These are phyloP conservation scores for Calonectria pteridis DNA, from an alignment of 2,329 filamentous ascomycete species.

Conservation along the genomic window DNA sequence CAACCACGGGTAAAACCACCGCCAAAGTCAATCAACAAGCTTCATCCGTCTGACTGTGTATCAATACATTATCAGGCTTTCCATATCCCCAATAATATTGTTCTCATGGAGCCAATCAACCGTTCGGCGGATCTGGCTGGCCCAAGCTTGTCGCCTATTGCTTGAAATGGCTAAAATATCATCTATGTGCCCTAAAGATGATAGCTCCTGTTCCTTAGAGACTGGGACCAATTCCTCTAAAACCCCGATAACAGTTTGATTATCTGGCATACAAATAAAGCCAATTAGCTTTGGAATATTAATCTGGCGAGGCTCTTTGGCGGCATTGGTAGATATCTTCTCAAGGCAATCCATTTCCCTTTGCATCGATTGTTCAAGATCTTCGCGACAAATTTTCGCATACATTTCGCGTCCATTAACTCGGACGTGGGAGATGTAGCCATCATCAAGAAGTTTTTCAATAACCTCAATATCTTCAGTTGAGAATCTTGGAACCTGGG, in stretches of 20 bases:
- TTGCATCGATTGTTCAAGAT: background rate
- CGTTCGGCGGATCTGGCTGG: background rate
- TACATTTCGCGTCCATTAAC: background rate
- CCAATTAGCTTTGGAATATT: background rate
- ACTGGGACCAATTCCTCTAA: background rate
- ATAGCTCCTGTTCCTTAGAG: background rate
- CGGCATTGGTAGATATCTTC: background rate
- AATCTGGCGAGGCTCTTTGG: background rate
- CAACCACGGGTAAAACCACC: background rate
- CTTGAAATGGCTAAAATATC: background rate
- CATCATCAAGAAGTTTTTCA: background rate
- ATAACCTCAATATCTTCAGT: background rate
- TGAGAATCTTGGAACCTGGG: background rate
- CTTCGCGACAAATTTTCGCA: background rate
- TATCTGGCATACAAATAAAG: background rate
- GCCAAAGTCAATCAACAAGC: background rate
- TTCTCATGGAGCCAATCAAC: background rate
- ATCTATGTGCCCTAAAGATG: slow-evolving; percentile 1
- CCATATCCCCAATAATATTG: background rate
- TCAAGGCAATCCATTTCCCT: background rate
- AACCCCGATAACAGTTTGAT: background rate
- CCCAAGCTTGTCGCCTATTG: background rate
- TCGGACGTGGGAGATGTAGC: background rate
- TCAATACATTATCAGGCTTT: background rate
- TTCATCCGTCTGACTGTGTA: background rate